Evolutionary conservation across 371 early-diverging fungal genomes (phyloP), one percentile per base, ranked within the genome.

Genomic region (Lichtheimia corymbifera): DNA sequence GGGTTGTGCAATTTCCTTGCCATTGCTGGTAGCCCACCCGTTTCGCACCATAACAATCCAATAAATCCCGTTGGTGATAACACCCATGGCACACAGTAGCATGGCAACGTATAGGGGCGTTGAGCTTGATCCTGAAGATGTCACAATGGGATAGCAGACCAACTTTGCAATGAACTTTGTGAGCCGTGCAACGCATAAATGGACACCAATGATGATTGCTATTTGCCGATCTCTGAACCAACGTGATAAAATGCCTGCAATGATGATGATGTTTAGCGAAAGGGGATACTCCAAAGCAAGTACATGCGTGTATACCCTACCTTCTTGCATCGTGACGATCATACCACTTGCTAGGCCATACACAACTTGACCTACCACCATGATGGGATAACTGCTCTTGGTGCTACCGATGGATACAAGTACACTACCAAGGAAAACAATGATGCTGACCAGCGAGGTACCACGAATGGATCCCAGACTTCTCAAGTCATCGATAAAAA

Each of bases 401-500:
- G 18, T 30, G 30, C 63, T 60, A 4, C 74, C 76, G 4, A 71
- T 42, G 4, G 79, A 71, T 7, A 79, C 72, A 22, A 76, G 55
- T 1, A 76, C 13, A 40, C 72, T 72, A 17, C 79, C 79, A 30
- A 68, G 30, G 17, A 76, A 57, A n/a, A 79, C 72, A 13, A 70
- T 47, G 0, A 64, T 28, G 35, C 74, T 79, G 17, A 79, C 69
- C 5, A 73, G 41, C 0, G 71, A 49, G 14, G 76, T 76, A 11
- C 64, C 73, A 43, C 76, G 70, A 15, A 79, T 68, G 13, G 76
- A 66, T 7, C 79, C 79, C 11, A 79, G 47, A 2, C 68, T 62
- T n/a, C 65, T 60, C 9, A 70, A 47, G 40, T 77, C 77, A 43
- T 79, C 79, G 15, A 79, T 62, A 53, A 88, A 84, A 20, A 85